Evolutionary conservation across 495 filamentous ascomycete genomes (phyloP).

Genomic region (Penicillium soppii): DNA sequence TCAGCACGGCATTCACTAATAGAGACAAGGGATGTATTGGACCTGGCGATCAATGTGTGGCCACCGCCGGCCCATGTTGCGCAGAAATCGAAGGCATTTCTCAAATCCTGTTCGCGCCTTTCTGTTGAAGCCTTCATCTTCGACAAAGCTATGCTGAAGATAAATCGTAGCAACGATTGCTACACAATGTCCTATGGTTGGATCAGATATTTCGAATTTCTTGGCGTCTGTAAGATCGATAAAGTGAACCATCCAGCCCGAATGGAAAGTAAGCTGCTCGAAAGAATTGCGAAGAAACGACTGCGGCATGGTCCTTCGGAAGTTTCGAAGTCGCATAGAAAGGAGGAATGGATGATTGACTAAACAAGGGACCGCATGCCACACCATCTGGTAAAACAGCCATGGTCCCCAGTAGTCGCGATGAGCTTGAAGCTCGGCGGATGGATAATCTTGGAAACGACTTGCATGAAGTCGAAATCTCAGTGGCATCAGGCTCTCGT

Average conservation of each 20-base stretch:
- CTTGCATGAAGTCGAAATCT: conserved; percentile 41
- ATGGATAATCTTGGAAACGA: conserved; percentile 34
- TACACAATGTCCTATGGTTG: conserved; percentile 32
- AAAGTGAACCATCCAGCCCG: conserved; percentile 33
- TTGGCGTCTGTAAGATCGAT: conserved; percentile 31
- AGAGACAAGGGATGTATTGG: background rate
- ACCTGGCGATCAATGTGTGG: conserved; percentile 32
- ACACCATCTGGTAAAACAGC: conserved; percentile 43
- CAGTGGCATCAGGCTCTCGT: conserved; percentile 43
- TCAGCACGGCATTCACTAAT: background rate
- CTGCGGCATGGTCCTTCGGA: conserved; percentile 39
- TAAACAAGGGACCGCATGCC: conserved; percentile 42
- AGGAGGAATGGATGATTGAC: conserved; percentile 46
- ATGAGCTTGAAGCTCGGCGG: conserved; percentile 31
- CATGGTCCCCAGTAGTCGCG: conserved; percentile 47
- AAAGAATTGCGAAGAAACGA: conserved; percentile 37
- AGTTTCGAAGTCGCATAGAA: conserved; percentile 40
- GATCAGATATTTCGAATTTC: conserved; percentile 34
- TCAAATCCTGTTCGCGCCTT: conserved; percentile 31
- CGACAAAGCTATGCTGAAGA: conserved; percentile 38
- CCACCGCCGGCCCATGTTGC: conserved; percentile 24
- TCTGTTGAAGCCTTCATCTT: conserved; percentile 29
- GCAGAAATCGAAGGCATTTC: conserved; percentile 32
- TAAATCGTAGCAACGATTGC: conserved; percentile 35
- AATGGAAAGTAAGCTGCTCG: conserved; percentile 32